Evolutionary conservation across 495 filamentous ascomycete species (phyloP).

Genomic region (Podospora bellae-mahoneyi): DNA sequence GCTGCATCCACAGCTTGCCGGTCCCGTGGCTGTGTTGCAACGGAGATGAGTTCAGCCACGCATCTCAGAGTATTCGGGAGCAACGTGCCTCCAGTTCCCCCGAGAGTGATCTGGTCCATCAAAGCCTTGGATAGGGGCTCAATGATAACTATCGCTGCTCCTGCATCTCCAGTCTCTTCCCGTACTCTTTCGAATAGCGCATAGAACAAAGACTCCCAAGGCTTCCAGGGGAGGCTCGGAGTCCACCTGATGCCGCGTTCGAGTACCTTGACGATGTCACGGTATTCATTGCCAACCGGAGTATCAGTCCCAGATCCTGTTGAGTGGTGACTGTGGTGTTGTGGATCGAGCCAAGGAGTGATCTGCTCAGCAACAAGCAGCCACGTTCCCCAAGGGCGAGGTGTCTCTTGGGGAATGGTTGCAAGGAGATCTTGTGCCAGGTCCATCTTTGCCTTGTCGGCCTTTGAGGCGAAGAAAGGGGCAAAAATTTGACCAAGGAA

Average conservation of each 20-base stretch:
- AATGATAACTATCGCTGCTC: slow-evolving; percentile 57
- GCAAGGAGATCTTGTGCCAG: slow-evolving; percentile 43
- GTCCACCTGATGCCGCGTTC: slow-evolving; percentile 56
- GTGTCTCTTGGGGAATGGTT: slow-evolving; percentile 35
- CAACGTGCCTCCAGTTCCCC: background rate
- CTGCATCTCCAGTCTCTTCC: slow-evolving; percentile 63
- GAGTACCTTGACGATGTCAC: slow-evolving; percentile 65
- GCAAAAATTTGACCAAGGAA: slow-evolving; percentile 43
- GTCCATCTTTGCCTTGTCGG: slow-evolving; percentile 40
- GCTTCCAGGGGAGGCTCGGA: slow-evolving; percentile 41
- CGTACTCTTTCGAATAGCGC: slow-evolving; percentile 56
- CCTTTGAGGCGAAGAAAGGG: slow-evolving; percentile 46
- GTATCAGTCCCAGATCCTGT: slow-evolving; percentile 34
- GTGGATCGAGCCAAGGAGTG: slow-evolving; percentile 30
- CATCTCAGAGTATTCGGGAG: slow-evolving; percentile 30
- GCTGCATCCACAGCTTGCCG: slow-evolving; percentile 57
- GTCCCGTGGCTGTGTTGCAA: slow-evolving; percentile 47
- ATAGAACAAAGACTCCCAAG: slow-evolving; percentile 62
- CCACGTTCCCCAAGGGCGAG: slow-evolving; percentile 43
- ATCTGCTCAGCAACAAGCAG: slow-evolving; percentile 38
- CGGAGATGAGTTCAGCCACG: slow-evolving; percentile 35
- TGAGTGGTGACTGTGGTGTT: slow-evolving; percentile 34
- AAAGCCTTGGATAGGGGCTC: slow-evolving; percentile 66
- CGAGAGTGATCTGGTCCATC: slow-evolving; percentile 27
- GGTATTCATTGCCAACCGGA: slow-evolving; percentile 57